Percentiles rank a stretch among this genome's conserved stretches.
phyloP scores from a whole-genome alignment of 192 early-diverging fungal species.

The Podila clonocystis region DNA sequence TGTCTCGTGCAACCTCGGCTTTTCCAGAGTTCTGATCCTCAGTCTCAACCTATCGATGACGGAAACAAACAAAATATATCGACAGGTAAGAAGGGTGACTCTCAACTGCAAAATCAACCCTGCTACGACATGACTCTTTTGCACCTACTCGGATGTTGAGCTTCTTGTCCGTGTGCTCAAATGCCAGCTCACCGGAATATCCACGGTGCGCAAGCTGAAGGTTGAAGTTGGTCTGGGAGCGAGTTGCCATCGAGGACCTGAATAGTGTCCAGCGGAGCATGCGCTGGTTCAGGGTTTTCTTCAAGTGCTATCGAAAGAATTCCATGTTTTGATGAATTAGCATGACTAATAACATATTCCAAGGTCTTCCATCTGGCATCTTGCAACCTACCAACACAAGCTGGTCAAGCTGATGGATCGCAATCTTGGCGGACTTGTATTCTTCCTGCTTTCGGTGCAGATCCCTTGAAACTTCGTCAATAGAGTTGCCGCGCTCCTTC shows the following conservation, averaged over 20 bases:
- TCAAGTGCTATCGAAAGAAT: constrained; percentile 52
- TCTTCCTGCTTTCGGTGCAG: constrained; percentile 55
- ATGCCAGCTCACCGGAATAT: constrained; percentile 80
- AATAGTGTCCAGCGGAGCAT: constrained; percentile 73
- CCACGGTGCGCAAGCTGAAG: constrained; percentile 82
- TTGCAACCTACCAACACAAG: constrained; percentile 56
- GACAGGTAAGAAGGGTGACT: background rate
- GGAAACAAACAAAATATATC: background rate
- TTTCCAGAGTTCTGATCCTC: constrained; percentile 52
- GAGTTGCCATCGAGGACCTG: constrained; percentile 75
- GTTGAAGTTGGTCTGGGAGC: constrained; percentile 75
- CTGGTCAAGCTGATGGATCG: constrained; percentile 57
- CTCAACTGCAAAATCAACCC: background rate
- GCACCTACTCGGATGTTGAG: constrained; percentile 69
- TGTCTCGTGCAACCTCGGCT: constrained; percentile 61
- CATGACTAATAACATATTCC: background rate
- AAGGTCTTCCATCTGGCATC: background rate
- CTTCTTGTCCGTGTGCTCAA: constrained; percentile 74
- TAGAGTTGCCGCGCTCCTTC: constrained; percentile 56
- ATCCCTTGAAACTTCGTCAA: constrained; percentile 71
- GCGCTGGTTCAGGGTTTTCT: constrained; percentile 66
- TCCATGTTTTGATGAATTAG: no score
- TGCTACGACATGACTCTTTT: background rate
- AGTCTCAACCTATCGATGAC: constrained; percentile 23
- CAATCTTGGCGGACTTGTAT: constrained; percentile 65